These are phyloP conservation scores for Phyllosticta citriasiana DNA, from an alignment of 2,329 filamentous ascomycete genomes.

Conservation along the genomic window DNA sequence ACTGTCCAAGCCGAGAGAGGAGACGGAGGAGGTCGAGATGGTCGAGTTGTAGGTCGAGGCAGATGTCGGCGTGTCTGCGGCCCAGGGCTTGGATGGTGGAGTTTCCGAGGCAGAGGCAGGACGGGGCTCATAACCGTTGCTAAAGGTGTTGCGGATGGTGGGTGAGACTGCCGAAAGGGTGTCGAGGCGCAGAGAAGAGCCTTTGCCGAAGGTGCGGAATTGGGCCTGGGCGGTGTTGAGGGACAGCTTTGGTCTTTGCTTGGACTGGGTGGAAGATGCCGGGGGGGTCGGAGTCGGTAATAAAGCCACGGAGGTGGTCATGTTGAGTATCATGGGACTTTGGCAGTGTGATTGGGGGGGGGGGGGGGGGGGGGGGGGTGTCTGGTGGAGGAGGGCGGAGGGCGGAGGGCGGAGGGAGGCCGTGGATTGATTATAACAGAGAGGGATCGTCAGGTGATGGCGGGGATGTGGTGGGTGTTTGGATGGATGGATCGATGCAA, in stretches of 20 bases:
- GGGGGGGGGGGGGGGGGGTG: background rate
- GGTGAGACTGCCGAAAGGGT: slow-evolving; percentile 48
- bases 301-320: slow-evolving; percentile 38
- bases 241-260: slow-evolving; percentile 48
- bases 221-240: slow-evolving; percentile 46
- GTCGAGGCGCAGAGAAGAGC: slow-evolving; percentile 42
- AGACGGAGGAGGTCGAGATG: slow-evolving; percentile 18
- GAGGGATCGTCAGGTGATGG: slow-evolving; percentile 4
- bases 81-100: slow-evolving; percentile 21
- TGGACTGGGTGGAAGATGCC: slow-evolving; percentile 11
- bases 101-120: slow-evolving; percentile 12
- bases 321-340: slow-evolving; percentile 24
- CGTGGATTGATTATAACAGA: slow-evolving; percentile 6
- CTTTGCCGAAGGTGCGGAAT: slow-evolving; percentile 42
- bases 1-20: slow-evolving; percentile 22
- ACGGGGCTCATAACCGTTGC: slow-evolving; percentile 44
- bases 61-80: slow-evolving; percentile 28
- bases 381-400: background rate
- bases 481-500: background rate
- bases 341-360: slow-evolving; percentile 7
- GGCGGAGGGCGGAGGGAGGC: background rate
- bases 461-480: background rate
- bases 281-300: slow-evolving; percentile 19
- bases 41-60: slow-evolving; percentile 30
- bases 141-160: slow-evolving; percentile 52